Evolutionary conservation across 2,329 filamentous ascomycete species (phyloP), one percentile per base, ranked within the genome.

Genomic region (Ophiostoma ulmi): DNA sequence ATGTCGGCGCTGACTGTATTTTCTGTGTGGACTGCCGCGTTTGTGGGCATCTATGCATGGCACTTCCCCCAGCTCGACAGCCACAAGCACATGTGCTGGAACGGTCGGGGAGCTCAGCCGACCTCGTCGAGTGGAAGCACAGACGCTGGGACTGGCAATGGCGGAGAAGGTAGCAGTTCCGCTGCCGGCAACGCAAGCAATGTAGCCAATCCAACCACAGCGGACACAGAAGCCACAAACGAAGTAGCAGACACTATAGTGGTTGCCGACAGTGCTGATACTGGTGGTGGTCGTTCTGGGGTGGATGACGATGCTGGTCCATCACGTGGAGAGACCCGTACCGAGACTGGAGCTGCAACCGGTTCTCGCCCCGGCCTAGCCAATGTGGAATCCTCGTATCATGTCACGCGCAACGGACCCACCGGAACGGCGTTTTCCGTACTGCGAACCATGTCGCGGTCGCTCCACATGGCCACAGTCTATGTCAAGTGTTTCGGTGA

Each of bases 1-100:
- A 86, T 91, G 77, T 92, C 90, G 0, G 88, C 89, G 0, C 83
- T 91, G 44, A 84, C 89, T 3, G 83, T 87, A 3, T 92, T 91
- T 75, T 86, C 89, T 2, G 82, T 90, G 55, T 92, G 89, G 82
- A 86, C 85, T 13, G 88, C 89, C 0, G 85, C 86, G 0, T 90
- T 91, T 75, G 83, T 87, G 20, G 87, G 88, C 44, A 82, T 91
- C 2, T 92, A 92, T 76, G 87, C 86, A 13, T 82, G 83, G 64
- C 86, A 88, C 75, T 92, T 92, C 71, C 88, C 88, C 0, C 84
- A 86, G 71, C 91, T 92, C 87, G 90, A 92, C 74, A 81, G 81
- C 0, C 79, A 85, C 13, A 79, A 81, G 3, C 84, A 86, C 75
- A 85, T 91, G 80, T 75, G 63, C 72, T 75, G 44, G 55, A 39